Conservation (phyloP, 352 stramenopile genomes). For the Phytophthora nicotianae region DNA sequence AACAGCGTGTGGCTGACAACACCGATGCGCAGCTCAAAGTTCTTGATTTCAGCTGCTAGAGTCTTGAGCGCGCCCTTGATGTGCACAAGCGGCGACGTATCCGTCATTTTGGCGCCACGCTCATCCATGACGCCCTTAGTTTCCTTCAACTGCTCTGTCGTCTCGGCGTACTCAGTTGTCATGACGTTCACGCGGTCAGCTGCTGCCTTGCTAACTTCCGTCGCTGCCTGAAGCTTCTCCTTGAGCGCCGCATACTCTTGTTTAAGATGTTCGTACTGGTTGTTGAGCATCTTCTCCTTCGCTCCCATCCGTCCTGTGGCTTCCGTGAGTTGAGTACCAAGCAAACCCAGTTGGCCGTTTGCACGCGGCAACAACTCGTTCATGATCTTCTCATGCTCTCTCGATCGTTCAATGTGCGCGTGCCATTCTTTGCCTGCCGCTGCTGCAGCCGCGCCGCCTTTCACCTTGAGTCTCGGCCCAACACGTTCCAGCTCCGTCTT, state of each 20-base stretch:
- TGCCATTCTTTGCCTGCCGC: constrained; percentile 73
- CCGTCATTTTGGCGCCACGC: constrained; percentile 84
- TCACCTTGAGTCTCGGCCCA: constrained; percentile 70
- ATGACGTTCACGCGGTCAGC: constrained; percentile 76
- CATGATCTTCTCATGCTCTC: constrained; percentile 74
- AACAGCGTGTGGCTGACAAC: constrained; percentile 82
- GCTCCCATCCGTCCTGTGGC: constrained; percentile 61
- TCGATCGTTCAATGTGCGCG: constrained; percentile 76
- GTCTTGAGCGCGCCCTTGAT: constrained; percentile 88
- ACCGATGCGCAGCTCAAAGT: constrained; percentile 82
- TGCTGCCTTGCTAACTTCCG: constrained; percentile 70
- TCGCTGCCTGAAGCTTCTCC: constrained; percentile 63
- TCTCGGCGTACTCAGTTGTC: constrained; percentile 73
- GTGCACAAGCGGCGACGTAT: constrained; percentile 82
- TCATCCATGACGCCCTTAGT: constrained; percentile 83
- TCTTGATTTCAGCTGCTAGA: constrained; percentile 77
- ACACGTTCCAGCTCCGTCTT: constrained; percentile 87
- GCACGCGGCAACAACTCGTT: constrained; percentile 58
- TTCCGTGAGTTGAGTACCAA: constrained; percentile 63
- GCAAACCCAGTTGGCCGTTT: constrained; percentile 65
- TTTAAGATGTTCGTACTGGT: constrained; percentile 75
- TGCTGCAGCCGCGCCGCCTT: constrained; percentile 55
- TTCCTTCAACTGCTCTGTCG: constrained; percentile 77
- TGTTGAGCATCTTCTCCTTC: constrained; percentile 86
- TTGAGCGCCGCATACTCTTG: constrained; percentile 71